Evolutionary conservation across 805 yeast genomes (phyloP).

Genomic region (Zygotorulaspora danielsina): DNA sequence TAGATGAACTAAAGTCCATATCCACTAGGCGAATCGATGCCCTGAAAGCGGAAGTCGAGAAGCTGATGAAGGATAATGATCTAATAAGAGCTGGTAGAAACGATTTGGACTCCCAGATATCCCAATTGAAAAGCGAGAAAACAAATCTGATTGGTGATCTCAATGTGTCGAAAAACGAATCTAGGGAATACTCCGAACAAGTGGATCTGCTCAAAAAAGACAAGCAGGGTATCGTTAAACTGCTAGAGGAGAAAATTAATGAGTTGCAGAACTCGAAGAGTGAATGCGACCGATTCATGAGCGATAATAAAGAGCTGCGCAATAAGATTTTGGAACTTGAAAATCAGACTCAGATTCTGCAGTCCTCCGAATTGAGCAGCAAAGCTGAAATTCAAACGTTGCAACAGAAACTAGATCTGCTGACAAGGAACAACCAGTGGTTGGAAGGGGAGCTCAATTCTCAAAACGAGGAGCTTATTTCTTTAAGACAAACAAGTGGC

Average conservation of each 20-base stretch:
- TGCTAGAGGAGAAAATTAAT: slow-evolving; percentile 30
- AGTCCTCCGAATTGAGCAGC: slow-evolving; percentile 29
- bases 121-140: slow-evolving; percentile 17
- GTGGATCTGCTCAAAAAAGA: slow-evolving; percentile 18
- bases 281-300: slow-evolving; percentile 19
- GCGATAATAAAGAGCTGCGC: slow-evolving; percentile 38
- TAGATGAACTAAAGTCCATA: slow-evolving; percentile 40
- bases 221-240: slow-evolving; percentile 25
- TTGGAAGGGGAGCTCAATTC: slow-evolving; percentile 14
- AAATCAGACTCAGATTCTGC: slow-evolving; percentile 33
- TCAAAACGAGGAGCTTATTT: slow-evolving; percentile 10
- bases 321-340: slow-evolving; percentile 39
- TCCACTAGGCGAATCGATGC: slow-evolving; percentile 33
- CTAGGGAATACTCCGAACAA: slow-evolving; percentile 13
- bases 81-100: slow-evolving; percentile 22
- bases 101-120: slow-evolving; percentile 21
- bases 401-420: slow-evolving; percentile 35
- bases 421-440: slow-evolving; percentile 35
- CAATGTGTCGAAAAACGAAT: slow-evolving; percentile 7
- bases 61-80: slow-evolving; percentile 23
- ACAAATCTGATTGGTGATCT: slow-evolving; percentile 9
- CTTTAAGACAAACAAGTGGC: slow-evolving; percentile 36
- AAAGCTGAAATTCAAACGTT: slow-evolving; percentile 38
- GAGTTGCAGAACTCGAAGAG: slow-evolving; percentile 23
- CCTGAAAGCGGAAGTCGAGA: slow-evolving; percentile 31